Percentiles rank a stretch among this genome's conserved stretches.
Conservation (phyloP, 2,329 filamentous ascomycete genomes). For the Kalmusia sp. region DNA sequence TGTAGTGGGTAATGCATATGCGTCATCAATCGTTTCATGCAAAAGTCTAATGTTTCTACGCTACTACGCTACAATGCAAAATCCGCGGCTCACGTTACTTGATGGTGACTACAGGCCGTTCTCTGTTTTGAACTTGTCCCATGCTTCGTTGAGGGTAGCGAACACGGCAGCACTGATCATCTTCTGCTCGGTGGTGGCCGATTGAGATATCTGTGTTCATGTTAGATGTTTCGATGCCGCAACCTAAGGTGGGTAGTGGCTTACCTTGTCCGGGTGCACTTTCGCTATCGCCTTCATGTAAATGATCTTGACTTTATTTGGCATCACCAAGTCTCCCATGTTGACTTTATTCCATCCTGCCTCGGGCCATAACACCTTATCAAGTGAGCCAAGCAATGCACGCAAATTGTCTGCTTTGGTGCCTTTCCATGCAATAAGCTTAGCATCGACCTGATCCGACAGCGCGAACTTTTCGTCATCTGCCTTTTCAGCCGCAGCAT, state of each 20-base stretch:
- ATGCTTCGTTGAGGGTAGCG: constrained; percentile 70
- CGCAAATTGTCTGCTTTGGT: constrained; percentile 93
- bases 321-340: constrained; percentile 89
- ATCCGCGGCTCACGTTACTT: not conserved
- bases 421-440: constrained; percentile 80
- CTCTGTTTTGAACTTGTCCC: constrained; percentile 72
- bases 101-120: constrained; percentile 59
- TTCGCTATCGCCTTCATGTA: constrained; percentile 99
- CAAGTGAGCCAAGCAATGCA: constrained; percentile 84
- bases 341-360: constrained; percentile 97
- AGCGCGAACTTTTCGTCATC: constrained; percentile 95
- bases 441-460: constrained; percentile 82
- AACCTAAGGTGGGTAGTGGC: constrained; percentile 37
- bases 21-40: constrained; percentile 7
- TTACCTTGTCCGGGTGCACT: constrained; percentile 98
- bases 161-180: constrained; percentile 73
- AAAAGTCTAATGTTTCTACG: constrained; percentile 3
- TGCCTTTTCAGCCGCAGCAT: constrained; percentile 81
- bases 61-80: not conserved
- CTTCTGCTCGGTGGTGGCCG: constrained; percentile 70
- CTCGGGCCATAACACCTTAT: constrained; percentile 87
- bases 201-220: constrained; percentile 59
- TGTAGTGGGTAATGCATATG: no score
- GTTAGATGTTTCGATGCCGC: constrained; percentile 16
- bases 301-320: constrained; percentile 93